These are phyloP conservation scores for Closterium sp. DNA, from an alignment of 139 green algal species.

Conservation along the genomic window DNA sequence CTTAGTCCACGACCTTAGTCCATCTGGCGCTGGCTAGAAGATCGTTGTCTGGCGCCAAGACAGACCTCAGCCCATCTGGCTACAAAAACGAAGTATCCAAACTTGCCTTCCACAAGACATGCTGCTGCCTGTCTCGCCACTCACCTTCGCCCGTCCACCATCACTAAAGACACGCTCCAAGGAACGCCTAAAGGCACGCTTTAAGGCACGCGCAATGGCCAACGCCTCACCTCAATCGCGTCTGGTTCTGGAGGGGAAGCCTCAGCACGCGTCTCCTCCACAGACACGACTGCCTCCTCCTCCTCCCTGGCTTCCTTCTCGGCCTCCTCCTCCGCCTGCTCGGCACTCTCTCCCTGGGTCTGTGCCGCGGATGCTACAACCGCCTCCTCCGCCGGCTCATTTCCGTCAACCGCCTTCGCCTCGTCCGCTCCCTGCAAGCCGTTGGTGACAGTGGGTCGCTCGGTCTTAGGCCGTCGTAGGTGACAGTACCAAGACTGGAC, in stretches of 20 bases:
- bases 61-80: too few species aligned
- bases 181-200: too few species aligned
- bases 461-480: background rate
- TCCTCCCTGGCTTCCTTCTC: background rate
- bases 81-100: too few species aligned
- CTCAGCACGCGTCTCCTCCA: background rate
- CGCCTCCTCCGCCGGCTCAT: background rate
- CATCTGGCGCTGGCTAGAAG: too few species aligned
- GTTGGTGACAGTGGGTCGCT: background rate
- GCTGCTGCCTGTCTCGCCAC: too few species aligned
- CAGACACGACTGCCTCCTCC: background rate
- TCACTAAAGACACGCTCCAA: too few species aligned
- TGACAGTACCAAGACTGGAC: too few species aligned
- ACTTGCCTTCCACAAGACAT: too few species aligned
- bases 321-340: background rate
- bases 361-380: background rate
- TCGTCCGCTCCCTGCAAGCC: background rate
- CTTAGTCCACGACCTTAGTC: too few species aligned
- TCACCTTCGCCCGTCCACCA: background rate
- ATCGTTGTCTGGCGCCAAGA: too few species aligned
- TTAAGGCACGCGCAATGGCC: background rate
- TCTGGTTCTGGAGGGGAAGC: background rate
- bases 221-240: background rate
- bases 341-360: background rate
- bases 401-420: background rate